These are phyloP conservation scores for Stagonosporopsis chrysanthemi DNA, from an alignment of 2,329 filamentous ascomycete genomes.

Conservation along the genomic window DNA sequence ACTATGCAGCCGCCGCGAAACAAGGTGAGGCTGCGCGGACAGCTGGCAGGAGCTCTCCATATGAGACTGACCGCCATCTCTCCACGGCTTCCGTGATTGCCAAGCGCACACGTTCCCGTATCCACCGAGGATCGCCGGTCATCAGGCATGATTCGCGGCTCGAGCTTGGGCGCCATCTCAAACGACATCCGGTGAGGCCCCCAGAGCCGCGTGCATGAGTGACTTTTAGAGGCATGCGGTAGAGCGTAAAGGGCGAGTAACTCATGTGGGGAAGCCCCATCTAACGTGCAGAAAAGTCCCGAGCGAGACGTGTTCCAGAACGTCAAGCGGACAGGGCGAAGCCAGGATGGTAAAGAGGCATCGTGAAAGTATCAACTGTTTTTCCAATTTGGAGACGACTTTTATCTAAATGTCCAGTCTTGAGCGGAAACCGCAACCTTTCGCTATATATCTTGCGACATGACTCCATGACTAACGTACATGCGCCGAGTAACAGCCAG, in stretches of 20 bases:
- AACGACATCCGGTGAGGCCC: constrained; percentile 30
- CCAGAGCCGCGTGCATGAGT: constrained; percentile 21
- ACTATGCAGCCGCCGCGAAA: constrained; percentile 10
- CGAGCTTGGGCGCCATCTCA: constrained; percentile 16
- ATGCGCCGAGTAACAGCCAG: constrained; percentile 41
- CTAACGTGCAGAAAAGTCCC: constrained; percentile 17
- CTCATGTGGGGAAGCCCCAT: constrained; percentile 20
- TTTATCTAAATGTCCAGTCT: constrained; percentile 18
- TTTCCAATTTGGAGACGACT: constrained; percentile 24
- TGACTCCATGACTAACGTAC: constrained; percentile 14
- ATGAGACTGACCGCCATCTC: constrained; percentile 22
- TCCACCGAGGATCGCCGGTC: constrained; percentile 24
- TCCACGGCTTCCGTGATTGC: constrained; percentile 12
- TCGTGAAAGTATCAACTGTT: constrained; percentile 29
- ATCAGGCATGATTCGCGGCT: constrained; percentile 19
- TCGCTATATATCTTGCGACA: constrained; percentile 21
- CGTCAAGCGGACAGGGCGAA: background rate
- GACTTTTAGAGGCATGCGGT: constrained; percentile 16
- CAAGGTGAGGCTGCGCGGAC: constrained; percentile 19
- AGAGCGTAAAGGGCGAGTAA: constrained; percentile 12
- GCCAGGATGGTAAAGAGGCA: background rate
- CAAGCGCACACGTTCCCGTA: constrained; percentile 19
- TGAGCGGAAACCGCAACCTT: constrained; percentile 19
- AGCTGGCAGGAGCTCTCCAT: constrained; percentile 21
- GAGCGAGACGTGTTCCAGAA: constrained; percentile 12